Conservation (phyloP, 2,329 filamentous ascomycete genomes). For the Penicillium thymicola region DNA sequence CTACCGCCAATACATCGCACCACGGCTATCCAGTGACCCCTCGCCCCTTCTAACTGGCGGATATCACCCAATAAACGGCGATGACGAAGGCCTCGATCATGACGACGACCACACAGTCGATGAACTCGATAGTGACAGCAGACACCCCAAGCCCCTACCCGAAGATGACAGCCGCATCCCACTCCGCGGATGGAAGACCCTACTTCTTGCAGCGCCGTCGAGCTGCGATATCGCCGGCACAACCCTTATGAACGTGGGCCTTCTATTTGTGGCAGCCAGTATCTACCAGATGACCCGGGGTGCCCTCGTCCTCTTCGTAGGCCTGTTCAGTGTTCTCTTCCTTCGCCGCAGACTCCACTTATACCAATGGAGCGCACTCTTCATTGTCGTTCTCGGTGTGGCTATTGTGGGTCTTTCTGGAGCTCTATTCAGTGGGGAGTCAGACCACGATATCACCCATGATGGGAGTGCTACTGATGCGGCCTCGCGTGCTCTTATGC, state of each 20-base stretch:
- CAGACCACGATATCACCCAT: slow-evolving; percentile 35
- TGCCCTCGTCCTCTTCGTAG: slow-evolving; percentile 91
- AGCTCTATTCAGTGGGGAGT: slow-evolving; percentile 66
- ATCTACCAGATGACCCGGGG: slow-evolving; percentile 99
- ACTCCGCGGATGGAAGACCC: slow-evolving; percentile 67
- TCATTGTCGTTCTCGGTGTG: slow-evolving; percentile 84
- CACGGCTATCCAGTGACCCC: slow-evolving; percentile 37
- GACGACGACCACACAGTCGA: slow-evolving; percentile 46
- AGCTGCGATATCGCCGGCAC: slow-evolving; percentile 93
- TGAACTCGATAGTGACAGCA: slow-evolving; percentile 41
- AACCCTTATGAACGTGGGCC: slow-evolving; percentile 93
- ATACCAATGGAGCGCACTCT: slow-evolving; percentile 91
- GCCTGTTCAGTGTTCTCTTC: slow-evolving; percentile 90
- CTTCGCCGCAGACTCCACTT: slow-evolving; percentile 71
- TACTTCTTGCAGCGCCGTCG: slow-evolving; percentile 77
- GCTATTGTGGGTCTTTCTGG: slow-evolving; percentile 87
- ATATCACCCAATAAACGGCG: slow-evolving; percentile 63
- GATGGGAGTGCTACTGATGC: slow-evolving; percentile 24
- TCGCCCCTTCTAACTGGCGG: slow-evolving; percentile 49
- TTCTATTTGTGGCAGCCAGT: slow-evolving; percentile 88
- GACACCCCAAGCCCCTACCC: slow-evolving; percentile 52
- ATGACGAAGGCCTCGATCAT: slow-evolving; percentile 47
- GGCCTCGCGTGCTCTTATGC: slow-evolving; percentile 43
- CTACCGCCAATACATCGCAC: slow-evolving; percentile 56
- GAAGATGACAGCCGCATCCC: slow-evolving; percentile 56